Evolutionary conservation across 768 basidiomycete genomes (phyloP).

Genomic region (Grammothele lineata): DNA sequence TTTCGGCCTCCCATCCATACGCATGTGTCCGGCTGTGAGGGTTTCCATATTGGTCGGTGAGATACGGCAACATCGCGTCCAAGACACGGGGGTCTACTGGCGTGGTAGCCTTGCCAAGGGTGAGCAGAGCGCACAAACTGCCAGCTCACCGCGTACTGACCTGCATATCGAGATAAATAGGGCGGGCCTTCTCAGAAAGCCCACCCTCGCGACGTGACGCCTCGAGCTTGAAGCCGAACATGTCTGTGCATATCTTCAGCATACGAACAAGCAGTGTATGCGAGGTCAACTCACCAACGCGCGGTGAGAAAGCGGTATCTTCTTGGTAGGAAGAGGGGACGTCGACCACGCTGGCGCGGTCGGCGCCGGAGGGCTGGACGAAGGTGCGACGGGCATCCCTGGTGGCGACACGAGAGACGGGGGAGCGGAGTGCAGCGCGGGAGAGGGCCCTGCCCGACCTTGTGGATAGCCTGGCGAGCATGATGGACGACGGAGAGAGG

Average conservation of each 20-base stretch:
- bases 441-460: slow-evolving; percentile 22
- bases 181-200: slow-evolving; percentile 60
- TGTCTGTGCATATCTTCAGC: slow-evolving; percentile 52
- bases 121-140: slow-evolving; percentile 2
- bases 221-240: slow-evolving; percentile 85
- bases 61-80: slow-evolving; percentile 93
- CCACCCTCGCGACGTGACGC: slow-evolving; percentile 55
- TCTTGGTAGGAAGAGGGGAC: slow-evolving; percentile 71
- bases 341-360: slow-evolving; percentile 80
- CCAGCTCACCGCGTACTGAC: slow-evolving; percentile 34
- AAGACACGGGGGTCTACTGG: slow-evolving; percentile 96
- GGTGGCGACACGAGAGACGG: slow-evolving; percentile 4
- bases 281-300: slow-evolving; percentile 47
- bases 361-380: slow-evolving; percentile 79
- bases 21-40: slow-evolving; percentile 98
- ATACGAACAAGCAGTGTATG: neutral
- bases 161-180: slow-evolving; percentile 99
- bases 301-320: slow-evolving; percentile 64
- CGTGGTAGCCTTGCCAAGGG: slow-evolving; percentile 74
- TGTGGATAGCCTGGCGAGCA: slow-evolving; percentile 27
- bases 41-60: slow-evolving; percentile 96
- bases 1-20: slow-evolving; percentile 98
- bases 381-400: slow-evolving; percentile 47
- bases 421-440: slow-evolving; percentile 19
- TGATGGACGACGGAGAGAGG: slow-evolving; percentile 19